A percentile compares a stretch with the other conserved stretches of the same genome.
Conservation (phyloP, 2,329 filamentous ascomycete species). For the Claviceps pazoutovae region DNA sequence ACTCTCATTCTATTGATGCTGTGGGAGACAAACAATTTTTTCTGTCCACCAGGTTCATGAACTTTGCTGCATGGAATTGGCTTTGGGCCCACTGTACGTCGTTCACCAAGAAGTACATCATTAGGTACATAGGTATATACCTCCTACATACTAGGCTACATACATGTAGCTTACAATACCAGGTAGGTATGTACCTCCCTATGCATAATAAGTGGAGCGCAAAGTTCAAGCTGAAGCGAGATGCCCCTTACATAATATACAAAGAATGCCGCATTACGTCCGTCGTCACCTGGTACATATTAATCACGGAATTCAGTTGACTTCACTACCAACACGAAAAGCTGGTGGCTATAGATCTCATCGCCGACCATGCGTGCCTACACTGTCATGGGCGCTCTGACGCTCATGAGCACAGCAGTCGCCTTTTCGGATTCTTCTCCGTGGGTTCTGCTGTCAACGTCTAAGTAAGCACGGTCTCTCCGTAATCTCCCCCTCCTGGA, state of each 20-base stretch:
- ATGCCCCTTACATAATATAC: conserved; percentile 1
- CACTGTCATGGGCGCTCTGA: conserved; percentile 34
- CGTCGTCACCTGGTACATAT: neutral
- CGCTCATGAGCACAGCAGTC: conserved; percentile 42
- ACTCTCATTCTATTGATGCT: neutral
- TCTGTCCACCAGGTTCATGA: neutral
- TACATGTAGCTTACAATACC: too few species aligned
- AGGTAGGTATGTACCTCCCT: too few species aligned
- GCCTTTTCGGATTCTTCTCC: conserved; percentile 82
- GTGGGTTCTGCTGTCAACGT: conserved; percentile 76
- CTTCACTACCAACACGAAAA: conserved; percentile 12
- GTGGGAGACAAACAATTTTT: neutral
- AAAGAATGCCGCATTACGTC: neutral
- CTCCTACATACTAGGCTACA: too few species aligned
- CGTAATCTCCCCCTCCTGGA: neutral
- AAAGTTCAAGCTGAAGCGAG: neutral
- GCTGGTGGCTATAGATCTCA: neutral
- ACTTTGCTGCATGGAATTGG: neutral
- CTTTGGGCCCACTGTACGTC: neutral
- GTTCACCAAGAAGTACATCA: neutral
- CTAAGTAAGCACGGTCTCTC: conserved; percentile 46
- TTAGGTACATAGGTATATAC: neutral
- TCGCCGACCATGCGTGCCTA: conserved; percentile 38
- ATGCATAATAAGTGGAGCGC: neutral
- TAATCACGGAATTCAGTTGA: conserved; percentile 10